Conservation (phyloP, 352 stramenopile species). For the Pelagophyceae sp. region DNA sequence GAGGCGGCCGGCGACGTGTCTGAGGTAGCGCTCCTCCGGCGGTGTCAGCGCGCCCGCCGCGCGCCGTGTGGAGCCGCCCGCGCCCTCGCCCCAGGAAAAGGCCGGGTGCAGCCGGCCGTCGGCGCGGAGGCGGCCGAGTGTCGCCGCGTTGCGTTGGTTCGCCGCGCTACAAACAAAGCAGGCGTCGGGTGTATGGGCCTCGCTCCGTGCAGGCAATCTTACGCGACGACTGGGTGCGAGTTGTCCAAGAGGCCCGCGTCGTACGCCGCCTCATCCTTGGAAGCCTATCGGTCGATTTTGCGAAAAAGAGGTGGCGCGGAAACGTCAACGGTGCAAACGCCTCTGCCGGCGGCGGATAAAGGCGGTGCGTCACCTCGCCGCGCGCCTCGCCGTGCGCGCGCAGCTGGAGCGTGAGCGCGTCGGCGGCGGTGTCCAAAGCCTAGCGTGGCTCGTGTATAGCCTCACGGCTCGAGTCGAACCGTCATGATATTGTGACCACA, state of each 20-base stretch:
- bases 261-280: not conserved
- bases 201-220: no score
- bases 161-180: no score
- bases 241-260: not conserved
- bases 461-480: no score
- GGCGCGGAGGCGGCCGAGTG: not conserved
- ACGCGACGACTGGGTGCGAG: not conserved
- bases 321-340: no score
- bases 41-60: not conserved
- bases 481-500: no score
- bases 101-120: not conserved
- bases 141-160: not conserved
- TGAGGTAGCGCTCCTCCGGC: not conserved
- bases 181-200: no score
- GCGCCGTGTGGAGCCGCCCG: not conserved
- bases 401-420: conserved; percentile 1
- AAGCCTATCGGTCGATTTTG: not conserved
- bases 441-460: no score
- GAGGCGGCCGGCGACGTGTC: not conserved
- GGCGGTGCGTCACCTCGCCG: no score
- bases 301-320: no score
- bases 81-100: not conserved
- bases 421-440: not conserved
- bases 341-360: no score
- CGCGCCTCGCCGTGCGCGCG: not conserved